These are phyloP conservation scores for Sporothrix globosa DNA, from an alignment of 2,329 filamentous ascomycete species.

Conservation along the genomic window DNA sequence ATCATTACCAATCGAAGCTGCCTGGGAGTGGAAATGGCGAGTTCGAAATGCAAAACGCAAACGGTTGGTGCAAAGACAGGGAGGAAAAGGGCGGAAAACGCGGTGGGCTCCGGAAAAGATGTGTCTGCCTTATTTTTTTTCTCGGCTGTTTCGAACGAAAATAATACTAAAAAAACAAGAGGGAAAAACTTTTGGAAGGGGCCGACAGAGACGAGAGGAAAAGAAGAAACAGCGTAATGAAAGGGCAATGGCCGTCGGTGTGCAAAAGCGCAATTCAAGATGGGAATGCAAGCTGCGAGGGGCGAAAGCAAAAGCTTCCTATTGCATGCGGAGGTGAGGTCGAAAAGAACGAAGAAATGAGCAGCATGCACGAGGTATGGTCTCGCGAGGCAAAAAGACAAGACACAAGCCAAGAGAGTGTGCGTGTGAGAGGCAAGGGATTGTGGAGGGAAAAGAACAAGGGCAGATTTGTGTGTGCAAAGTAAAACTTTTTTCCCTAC, in stretches of 20 bases:
- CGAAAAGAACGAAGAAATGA: conserved; percentile 17
- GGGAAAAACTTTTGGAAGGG: conserved; percentile 21
- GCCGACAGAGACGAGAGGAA: conserved; percentile 6
- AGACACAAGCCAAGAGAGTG: conserved; percentile 14
- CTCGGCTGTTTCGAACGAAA: conserved; percentile 30
- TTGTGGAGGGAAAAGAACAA: conserved; percentile 31
- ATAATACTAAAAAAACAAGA: conserved; percentile 8
- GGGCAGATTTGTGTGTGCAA: conserved; percentile 37
- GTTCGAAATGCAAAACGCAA: conserved; percentile 16
- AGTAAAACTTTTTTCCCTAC: conserved; percentile 39
- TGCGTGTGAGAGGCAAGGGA: conserved; percentile 22
- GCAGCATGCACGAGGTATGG: not conserved
- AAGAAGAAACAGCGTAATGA: conserved; percentile 4
- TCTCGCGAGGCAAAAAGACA: conserved; percentile 26
- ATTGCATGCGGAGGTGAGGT: conserved; percentile 13
- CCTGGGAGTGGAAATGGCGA: conserved; percentile 2
- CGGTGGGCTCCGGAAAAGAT: conserved; percentile 22
- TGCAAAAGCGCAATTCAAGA: conserved; percentile 1
- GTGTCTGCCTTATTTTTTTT: conserved; percentile 24
- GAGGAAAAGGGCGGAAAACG: conserved; percentile 21
- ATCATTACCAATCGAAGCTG: conserved; percentile 12
- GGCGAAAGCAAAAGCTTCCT: conserved; percentile 4
- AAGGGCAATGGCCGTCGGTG: not conserved
- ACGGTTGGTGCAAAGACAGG: conserved; percentile 10
- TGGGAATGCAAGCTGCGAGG: conserved; percentile 14